These are phyloP conservation scores for Tulasnella sp. DNA, from an alignment of 768 basidiomycete species.

Conservation along the genomic window DNA sequence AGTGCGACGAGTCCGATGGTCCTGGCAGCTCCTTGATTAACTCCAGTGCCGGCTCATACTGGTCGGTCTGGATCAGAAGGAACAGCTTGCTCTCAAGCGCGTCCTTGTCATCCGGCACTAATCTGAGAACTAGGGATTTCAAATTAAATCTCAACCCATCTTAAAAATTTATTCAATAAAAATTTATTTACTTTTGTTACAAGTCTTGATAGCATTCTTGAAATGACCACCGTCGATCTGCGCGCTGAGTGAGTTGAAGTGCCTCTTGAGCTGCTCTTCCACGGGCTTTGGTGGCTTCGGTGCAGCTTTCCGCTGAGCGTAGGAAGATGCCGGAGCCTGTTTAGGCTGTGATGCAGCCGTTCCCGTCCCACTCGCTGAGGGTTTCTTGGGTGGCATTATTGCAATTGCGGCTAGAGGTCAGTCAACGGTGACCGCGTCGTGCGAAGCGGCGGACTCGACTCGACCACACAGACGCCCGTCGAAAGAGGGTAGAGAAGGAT, in stretches of 20 bases:
- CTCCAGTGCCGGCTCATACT: conserved; percentile 64
- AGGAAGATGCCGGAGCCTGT: not conserved
- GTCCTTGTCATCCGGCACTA: conserved; percentile 64
- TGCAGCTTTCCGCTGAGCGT: not conserved
- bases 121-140: conserved; percentile 57
- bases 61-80: conserved; percentile 80
- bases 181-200: conserved; percentile 70
- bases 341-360: not conserved
- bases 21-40: conserved; percentile 46
- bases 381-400: conserved; percentile 1
- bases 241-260: conserved; percentile 75
- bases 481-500: not conserved
- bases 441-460: conserved; percentile 6
- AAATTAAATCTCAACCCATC: too few species aligned
- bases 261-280: conserved; percentile 48
- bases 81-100: conserved; percentile 83
- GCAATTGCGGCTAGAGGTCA: conserved; percentile 3
- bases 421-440: not conserved
- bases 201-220: conserved; percentile 81
- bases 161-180: conserved; percentile 34
- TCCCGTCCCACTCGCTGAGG: not conserved
- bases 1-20: conserved; percentile 33
- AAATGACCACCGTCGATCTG: conserved; percentile 91
- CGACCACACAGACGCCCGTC: not conserved
- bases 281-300: conserved; percentile 35